phyloP scores from a whole-genome alignment of 805 yeast species.

The Suhomyces pyralidae region DNA sequence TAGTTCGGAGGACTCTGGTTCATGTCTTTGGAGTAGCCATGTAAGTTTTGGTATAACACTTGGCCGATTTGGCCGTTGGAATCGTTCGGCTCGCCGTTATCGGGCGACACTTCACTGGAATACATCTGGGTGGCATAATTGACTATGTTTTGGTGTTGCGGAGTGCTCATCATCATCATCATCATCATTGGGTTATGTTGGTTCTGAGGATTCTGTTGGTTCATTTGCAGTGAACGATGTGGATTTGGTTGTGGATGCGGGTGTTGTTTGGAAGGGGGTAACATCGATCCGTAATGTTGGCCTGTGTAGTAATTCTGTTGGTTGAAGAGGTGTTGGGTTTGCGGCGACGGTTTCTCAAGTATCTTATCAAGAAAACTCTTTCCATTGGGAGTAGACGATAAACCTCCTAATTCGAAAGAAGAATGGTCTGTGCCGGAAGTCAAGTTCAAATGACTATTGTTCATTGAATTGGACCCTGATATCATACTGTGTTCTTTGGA shows the following conservation, averaged over 20 bases:
- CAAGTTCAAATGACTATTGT: constrained; percentile 33
- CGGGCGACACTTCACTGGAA: constrained; percentile 15
- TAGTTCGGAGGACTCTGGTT: constrained; percentile 6
- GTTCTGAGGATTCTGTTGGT: constrained; percentile 11
- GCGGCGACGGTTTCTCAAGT: constrained; percentile 40
- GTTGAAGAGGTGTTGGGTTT: constrained; percentile 15
- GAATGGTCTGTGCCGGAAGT: constrained; percentile 36
- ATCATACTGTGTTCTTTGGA: constrained; percentile 30
- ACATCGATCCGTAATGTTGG: constrained; percentile 21
- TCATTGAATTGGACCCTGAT: constrained; percentile 26
- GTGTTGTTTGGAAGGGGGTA: constrained; percentile 26
- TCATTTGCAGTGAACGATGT: constrained; percentile 5
- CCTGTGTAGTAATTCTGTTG: constrained; percentile 12
- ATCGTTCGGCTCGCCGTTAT: constrained; percentile 4
- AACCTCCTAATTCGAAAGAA: constrained; percentile 38
- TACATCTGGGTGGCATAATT: constrained; percentile 21
- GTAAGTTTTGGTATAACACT: constrained; percentile 9
- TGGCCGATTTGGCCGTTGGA: constrained; percentile 4
- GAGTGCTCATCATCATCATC: constrained; percentile 45
- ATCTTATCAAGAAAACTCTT: constrained; percentile 38
- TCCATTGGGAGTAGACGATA: constrained; percentile 39
- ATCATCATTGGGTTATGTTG: constrained; percentile 13
- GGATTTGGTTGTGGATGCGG: constrained; percentile 2
- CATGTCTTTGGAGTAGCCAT: constrained; percentile 1
- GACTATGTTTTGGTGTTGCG: constrained; percentile 33